Evolutionary conservation across 2,329 filamentous ascomycete genomes (phyloP).

Genomic region (Sclerotinia spermophila): DNA sequence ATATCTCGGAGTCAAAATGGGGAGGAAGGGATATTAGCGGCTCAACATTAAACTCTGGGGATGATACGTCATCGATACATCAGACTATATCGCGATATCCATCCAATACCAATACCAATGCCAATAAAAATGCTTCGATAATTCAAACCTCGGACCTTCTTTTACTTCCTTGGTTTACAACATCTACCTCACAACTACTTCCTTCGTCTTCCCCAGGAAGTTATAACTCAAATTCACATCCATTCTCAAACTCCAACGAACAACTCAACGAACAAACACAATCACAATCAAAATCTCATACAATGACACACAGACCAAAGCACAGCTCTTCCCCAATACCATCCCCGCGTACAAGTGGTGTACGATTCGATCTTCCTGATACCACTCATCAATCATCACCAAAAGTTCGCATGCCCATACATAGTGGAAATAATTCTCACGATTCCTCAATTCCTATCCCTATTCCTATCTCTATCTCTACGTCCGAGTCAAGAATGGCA

Average conservation of each 20-base stretch:
- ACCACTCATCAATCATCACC: constrained; percentile 14
- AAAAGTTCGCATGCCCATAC: constrained; percentile 3
- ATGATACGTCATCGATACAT: constrained; percentile 3
- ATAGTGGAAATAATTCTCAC: constrained; percentile 19
- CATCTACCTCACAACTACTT: background rate
- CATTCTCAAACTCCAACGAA: background rate
- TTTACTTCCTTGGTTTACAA: background rate
- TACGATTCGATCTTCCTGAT: constrained; percentile 22
- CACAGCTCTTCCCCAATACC: constrained; percentile 20
- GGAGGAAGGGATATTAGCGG: background rate
- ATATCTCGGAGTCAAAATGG: background rate
- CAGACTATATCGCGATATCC: constrained; percentile 7
- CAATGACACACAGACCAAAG: constrained; percentile 25
- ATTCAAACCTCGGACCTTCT: constrained; percentile 17
- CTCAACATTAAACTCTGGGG: constrained; percentile 1
- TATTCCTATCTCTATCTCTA: background rate
- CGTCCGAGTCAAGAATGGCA: constrained; percentile 41
- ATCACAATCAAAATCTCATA: background rate
- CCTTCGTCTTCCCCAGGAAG: background rate
- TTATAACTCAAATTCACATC: background rate
- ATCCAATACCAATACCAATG: background rate
- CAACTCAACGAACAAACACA: constrained; percentile 21
- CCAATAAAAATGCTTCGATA: background rate
- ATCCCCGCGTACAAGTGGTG: constrained; percentile 21
- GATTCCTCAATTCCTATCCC: background rate